Evolutionary conservation across 345 rosid species (phyloP).

Genomic region (Hypericum androsaemum): DNA sequence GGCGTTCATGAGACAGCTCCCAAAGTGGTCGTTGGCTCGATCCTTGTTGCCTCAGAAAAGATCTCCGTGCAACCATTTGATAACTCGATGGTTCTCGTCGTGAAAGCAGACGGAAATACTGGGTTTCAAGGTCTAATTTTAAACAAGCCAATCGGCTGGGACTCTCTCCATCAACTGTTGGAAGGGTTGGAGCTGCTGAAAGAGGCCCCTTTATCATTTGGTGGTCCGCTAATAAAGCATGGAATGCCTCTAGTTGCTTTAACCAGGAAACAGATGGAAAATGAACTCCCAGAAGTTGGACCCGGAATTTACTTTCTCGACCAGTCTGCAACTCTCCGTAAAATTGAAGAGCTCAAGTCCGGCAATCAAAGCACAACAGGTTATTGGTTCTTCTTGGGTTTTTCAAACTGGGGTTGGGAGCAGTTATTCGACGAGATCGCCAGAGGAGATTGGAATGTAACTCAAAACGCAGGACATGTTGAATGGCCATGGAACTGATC

Average conservation of each 20-base stretch:
- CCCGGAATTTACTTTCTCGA: slow-evolving; percentile 68
- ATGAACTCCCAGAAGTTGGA: slow-evolving; percentile 37
- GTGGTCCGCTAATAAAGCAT: slow-evolving; percentile 61
- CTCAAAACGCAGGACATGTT: slow-evolving; percentile 21
- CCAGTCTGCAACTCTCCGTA: slow-evolving; percentile 36
- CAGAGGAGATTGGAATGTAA: slow-evolving; percentile 62
- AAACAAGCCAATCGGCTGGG: slow-evolving; percentile 73
- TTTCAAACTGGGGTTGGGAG: slow-evolving; percentile 68
- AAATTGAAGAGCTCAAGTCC: slow-evolving; percentile 38
- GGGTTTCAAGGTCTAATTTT: slow-evolving; percentile 77
- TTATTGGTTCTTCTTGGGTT: slow-evolving; percentile 90
- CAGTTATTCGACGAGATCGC: slow-evolving; percentile 64
- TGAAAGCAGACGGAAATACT: slow-evolving; percentile 36
- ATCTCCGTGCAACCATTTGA: slow-evolving; percentile 47
- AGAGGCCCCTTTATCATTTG: slow-evolving; percentile 53
- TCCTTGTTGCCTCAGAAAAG: slow-evolving; percentile 62
- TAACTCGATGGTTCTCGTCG: slow-evolving; percentile 51
- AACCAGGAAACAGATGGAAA: slow-evolving; percentile 28
- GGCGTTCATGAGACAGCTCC: slow-evolving; percentile 18
- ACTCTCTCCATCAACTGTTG: slow-evolving; percentile 40
- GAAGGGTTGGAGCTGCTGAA: slow-evolving; percentile 45
- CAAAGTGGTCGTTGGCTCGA: slow-evolving; percentile 43
- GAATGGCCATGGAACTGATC: slow-evolving; percentile 41
- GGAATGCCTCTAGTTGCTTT: slow-evolving; percentile 58
- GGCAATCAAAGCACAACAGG: slow-evolving; percentile 35